Conservation (phyloP, 495 filamentous ascomycete species). For the Neurospora sp. region DNA sequence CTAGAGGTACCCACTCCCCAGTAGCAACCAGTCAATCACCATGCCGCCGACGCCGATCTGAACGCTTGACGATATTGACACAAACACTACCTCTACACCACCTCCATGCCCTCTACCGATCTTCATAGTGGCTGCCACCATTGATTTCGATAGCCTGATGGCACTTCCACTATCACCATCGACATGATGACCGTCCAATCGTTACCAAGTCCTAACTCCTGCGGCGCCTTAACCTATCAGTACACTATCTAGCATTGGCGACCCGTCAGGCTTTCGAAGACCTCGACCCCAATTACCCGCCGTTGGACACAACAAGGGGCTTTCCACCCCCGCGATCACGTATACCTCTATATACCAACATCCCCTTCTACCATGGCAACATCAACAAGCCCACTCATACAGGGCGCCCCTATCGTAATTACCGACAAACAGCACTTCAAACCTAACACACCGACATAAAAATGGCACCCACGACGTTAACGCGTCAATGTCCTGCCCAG, state of each 20-base stretch:
- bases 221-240: neutral
- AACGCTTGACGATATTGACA: neutral
- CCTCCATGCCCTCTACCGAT: neutral
- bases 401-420: too few relatives aligned
- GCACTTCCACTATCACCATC: neutral
- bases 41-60: neutral
- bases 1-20: neutral
- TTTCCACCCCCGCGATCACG: too few relatives aligned
- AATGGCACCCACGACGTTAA: slow-evolving; percentile 33
- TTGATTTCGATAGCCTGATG: neutral
- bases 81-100: neutral
- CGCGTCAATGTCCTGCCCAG: slow-evolving; percentile 30
- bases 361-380: too few relatives aligned
- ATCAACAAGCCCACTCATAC: too few relatives aligned
- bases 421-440: neutral
- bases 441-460: slow-evolving; percentile 6
- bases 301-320: too few relatives aligned
- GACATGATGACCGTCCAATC: neutral
- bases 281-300: too few relatives aligned
- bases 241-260: too few relatives aligned
- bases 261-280: too few relatives aligned
- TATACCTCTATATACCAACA: too few relatives aligned
- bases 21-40: neutral
- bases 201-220: neutral
- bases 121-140: neutral